A percentile compares a stretch with the other conserved stretches of the same genome.
phyloP scores from a whole-genome alignment of 78 protist genomes.

The Dictyostelium purpureum region DNA sequence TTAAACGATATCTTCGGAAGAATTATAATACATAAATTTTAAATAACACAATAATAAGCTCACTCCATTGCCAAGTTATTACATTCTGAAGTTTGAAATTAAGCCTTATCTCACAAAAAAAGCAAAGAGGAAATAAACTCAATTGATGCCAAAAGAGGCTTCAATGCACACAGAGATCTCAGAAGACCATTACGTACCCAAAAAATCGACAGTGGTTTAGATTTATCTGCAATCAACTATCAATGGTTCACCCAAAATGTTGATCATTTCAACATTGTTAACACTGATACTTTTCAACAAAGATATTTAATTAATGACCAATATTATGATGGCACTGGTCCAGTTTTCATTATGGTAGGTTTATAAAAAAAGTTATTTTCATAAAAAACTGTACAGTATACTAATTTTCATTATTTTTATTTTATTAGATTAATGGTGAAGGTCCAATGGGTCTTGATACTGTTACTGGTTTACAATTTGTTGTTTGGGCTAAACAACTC shows the following conservation, averaged over 20 bases:
- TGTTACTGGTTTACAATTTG: neutral
- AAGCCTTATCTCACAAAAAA: no score
- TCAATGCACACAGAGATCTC: no score
- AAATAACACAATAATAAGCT: no score
- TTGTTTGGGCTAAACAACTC: neutral
- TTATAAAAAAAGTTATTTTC: neutral
- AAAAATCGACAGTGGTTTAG: no score
- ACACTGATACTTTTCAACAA: conserved; percentile 18
- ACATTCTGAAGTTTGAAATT: no score
- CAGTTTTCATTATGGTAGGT: neutral
- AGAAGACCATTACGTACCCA: no score
- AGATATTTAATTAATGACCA: conserved; percentile 7
- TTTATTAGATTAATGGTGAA: neutral
- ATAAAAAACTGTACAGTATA: neutral
- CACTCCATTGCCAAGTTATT: no score
- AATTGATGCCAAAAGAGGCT: no score
- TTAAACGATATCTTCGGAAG: no score
- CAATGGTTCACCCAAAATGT: conserved; percentile 33
- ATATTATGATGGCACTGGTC: conserved; percentile 16
- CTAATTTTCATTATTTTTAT: neutral
- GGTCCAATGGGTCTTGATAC: neutral
- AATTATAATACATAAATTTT: no score
- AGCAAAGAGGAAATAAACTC: no score
- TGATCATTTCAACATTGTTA: conserved; percentile 6
- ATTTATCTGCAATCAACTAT: no score